Percentiles rank a stretch among this genome's conserved stretches.
Conservation (phyloP, 257 asterid species). For the Vinca minor region DNA sequence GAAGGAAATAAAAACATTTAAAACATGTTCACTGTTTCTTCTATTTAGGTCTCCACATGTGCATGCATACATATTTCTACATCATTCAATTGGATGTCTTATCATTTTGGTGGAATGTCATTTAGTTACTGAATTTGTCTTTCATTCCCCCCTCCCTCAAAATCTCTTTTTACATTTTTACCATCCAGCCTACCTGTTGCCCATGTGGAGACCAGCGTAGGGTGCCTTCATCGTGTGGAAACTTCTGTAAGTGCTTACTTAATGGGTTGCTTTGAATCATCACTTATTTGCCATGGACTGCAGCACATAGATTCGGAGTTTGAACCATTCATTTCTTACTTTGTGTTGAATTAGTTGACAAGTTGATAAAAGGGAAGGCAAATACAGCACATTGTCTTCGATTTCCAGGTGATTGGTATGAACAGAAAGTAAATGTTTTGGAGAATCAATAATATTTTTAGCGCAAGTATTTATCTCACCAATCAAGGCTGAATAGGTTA, state of each 20-base stretch:
- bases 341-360: constrained; percentile 61
- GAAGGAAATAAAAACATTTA: background rate
- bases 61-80: background rate
- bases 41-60: background rate
- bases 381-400: constrained; percentile 98
- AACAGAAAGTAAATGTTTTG: background rate
- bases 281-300: background rate
- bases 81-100: background rate
- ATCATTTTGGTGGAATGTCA: background rate
- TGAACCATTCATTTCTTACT: constrained; percentile 12
- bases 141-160: no score
- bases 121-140: background rate
- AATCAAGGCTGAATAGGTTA: background rate
- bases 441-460: background rate
- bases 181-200: constrained; percentile 55
- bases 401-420: constrained; percentile 87
- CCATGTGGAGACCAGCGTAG: constrained; percentile 96
- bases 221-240: constrained; percentile 98
- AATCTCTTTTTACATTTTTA: background rate
- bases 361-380: constrained; percentile 86
- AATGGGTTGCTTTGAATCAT: background rate
- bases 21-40: background rate
- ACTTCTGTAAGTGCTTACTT: constrained; percentile 57
- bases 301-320: constrained; percentile 5
- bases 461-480: background rate